phyloP scores from a whole-genome alignment of 2,329 filamentous ascomycete species.

The Lomentospora prolificans region DNA sequence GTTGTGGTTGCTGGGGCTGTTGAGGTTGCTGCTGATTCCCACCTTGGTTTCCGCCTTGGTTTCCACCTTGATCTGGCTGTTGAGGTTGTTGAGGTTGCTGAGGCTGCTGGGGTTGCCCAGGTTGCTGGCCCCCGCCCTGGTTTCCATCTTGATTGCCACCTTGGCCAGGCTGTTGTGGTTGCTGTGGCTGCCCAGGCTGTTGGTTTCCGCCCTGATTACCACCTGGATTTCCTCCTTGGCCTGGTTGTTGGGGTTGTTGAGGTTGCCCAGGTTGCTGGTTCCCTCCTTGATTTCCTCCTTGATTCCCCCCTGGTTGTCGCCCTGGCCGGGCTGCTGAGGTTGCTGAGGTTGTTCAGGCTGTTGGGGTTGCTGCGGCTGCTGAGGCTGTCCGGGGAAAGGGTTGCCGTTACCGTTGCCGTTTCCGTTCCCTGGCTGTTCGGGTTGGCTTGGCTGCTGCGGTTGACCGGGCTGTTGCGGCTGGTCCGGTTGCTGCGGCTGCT shows the following conservation, averaged over 20 bases:
- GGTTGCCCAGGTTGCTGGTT: not conserved
- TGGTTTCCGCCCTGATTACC: not conserved
- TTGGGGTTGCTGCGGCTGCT: not conserved
- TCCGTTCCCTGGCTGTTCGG: not conserved
- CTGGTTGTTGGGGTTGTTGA: not conserved
- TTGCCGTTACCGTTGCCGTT: not conserved
- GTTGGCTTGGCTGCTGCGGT: not conserved
- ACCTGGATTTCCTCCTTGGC: not conserved
- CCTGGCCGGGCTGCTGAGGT: not conserved
- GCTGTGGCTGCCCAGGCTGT: not conserved
- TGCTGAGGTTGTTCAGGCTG: not conserved
- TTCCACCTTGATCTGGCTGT: not conserved
- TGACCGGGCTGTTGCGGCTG: not conserved
- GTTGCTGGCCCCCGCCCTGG: not conserved
- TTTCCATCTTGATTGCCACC: not conserved
- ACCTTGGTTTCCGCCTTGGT: not conserved
- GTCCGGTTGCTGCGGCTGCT: not conserved
- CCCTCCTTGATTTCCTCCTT: not conserved
- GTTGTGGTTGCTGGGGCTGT: not conserved
- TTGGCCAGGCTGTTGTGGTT: not conserved
- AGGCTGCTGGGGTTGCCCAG: not conserved
- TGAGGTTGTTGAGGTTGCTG: not conserved
- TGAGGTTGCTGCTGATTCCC: slow-evolving; percentile 1
- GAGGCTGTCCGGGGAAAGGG: not conserved
- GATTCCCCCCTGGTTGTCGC: not conserved